Percentiles rank a stretch among this genome's conserved stretches.
Conservation (phyloP, 495 filamentous ascomycete genomes). For the Aspergillus sclerotiicarbonarius region DNA sequence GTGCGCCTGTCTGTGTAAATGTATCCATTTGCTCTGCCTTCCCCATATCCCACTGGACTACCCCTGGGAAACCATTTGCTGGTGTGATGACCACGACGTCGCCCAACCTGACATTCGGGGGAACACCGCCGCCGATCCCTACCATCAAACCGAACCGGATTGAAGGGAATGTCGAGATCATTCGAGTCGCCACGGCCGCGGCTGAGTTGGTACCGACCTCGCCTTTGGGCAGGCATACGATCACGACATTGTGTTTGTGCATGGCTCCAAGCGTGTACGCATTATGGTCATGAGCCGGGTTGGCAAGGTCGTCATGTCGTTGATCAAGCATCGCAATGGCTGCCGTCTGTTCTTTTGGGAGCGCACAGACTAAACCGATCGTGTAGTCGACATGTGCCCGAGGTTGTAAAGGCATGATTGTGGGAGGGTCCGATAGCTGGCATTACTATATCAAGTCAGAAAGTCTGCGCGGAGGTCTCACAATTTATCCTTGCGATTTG, state of each 20-base stretch:
- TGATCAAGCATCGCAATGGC: conserved; percentile 1
- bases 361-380: conserved; percentile 1
- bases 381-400: background rate
- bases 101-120: conserved; percentile 21
- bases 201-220: conserved; percentile 38
- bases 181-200: conserved; percentile 32
- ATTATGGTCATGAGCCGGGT: background rate
- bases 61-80: conserved; percentile 13
- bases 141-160: conserved; percentile 49
- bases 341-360: conserved; percentile 1
- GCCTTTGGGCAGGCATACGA: conserved; percentile 34
- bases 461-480: no score
- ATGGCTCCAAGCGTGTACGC: conserved; percentile 3
- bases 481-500: no score
- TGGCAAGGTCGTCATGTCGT: background rate
- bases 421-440: no score
- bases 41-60: conserved; percentile 26
- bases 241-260: conserved; percentile 42
- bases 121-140: conserved; percentile 45
- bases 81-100: conserved; percentile 26
- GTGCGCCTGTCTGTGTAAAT: conserved; percentile 28
- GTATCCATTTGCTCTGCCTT: conserved; percentile 12
- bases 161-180: conserved; percentile 39
- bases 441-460: no score
- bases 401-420: no score